phyloP scores from a whole-genome alignment of 345 rosid species.

The Melaleuca quinquenervia region DNA sequence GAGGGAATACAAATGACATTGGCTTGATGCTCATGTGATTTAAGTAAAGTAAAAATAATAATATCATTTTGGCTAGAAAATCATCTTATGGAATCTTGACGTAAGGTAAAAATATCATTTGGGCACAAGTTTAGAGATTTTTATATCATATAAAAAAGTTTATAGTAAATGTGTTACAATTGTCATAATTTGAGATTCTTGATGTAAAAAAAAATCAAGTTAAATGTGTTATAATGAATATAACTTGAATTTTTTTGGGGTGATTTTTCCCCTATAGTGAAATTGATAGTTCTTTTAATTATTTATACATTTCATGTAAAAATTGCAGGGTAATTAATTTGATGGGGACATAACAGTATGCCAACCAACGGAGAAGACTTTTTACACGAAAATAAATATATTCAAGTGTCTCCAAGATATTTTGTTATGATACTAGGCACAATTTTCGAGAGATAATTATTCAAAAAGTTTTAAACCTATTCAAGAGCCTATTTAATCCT shows the following conservation, averaged over 20 bases:
- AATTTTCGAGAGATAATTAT: not conserved
- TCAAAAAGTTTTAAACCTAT: not conserved
- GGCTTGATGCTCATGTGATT: not conserved
- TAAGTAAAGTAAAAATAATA: not conserved
- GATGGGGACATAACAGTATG: not conserved
- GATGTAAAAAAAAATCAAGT: not conserved
- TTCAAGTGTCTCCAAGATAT: not conserved
- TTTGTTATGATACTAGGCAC: not conserved
- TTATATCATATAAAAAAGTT: not conserved
- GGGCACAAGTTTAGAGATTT: not conserved
- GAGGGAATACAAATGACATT: not conserved
- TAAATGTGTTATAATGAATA: not conserved
- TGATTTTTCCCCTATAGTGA: not conserved
- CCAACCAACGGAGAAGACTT: not conserved
- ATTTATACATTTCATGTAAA: not conserved
- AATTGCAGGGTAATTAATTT: not conserved
- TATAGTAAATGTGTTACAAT: not conserved
- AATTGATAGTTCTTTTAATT: not conserved
- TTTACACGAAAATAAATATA: not conserved
- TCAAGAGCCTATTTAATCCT: not conserved
- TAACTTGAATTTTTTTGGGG: not conserved
- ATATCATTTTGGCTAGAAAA: not conserved
- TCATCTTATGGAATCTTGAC: not conserved
- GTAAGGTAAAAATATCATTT: not conserved
- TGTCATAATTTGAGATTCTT: not conserved